These are phyloP conservation scores for Fusarium duplospermum DNA, from an alignment of 2,329 filamentous ascomycete species.

Conservation along the genomic window DNA sequence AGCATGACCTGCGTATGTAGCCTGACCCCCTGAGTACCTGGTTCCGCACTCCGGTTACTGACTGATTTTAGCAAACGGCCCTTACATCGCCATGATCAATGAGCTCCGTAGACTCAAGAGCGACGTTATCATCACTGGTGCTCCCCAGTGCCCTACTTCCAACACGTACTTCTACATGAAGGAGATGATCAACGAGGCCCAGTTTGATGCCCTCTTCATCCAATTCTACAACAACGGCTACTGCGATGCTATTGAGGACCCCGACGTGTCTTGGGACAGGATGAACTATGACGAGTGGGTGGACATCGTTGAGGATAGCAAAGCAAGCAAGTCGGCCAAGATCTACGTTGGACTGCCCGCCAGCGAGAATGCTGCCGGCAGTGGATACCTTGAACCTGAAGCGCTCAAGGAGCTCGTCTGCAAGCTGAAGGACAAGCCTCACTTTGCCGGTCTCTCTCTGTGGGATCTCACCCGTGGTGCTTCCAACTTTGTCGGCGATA, in stretches of 20 bases:
- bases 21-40: neutral
- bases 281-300: slow-evolving; percentile 61
- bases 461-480: slow-evolving; percentile 56
- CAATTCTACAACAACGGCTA: slow-evolving; percentile 62
- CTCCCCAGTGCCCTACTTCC: slow-evolving; percentile 57
- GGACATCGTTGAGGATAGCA: slow-evolving; percentile 46
- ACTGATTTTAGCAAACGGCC: slow-evolving; percentile 45
- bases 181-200: slow-evolving; percentile 53
- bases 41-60: neutral
- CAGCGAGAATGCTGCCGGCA: slow-evolving; percentile 39
- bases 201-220: slow-evolving; percentile 58
- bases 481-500: slow-evolving; percentile 46
- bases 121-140: slow-evolving; percentile 54
- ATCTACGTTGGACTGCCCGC: slow-evolving; percentile 59
- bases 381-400: slow-evolving; percentile 51
- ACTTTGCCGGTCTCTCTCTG: slow-evolving; percentile 60
- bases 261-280: slow-evolving; percentile 42
- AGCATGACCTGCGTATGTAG: slow-evolving; percentile 48
- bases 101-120: slow-evolving; percentile 48
- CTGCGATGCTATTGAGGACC: slow-evolving; percentile 51
- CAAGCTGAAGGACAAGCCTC: slow-evolving; percentile 48
- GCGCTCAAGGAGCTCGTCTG: slow-evolving; percentile 54
- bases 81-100: slow-evolving; percentile 54
- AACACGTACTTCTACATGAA: slow-evolving; percentile 47
- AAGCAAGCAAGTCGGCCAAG: slow-evolving; percentile 55